These are phyloP conservation scores for Mucor saturninus DNA, from an alignment of 371 early-diverging fungal genomes.

Conservation along the genomic window DNA sequence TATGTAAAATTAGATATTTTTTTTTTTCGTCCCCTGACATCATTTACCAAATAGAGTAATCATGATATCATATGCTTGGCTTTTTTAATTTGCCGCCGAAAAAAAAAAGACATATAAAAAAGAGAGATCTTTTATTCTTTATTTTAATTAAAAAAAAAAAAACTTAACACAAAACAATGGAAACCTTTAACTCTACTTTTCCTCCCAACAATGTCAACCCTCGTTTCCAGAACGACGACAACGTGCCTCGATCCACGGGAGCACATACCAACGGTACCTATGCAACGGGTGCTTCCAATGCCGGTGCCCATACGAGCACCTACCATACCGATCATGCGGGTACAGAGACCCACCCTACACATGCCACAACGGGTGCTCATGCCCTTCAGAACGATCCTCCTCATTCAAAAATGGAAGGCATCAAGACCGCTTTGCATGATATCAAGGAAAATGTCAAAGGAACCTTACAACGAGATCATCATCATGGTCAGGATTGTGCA, in stretches of 20 bases:
- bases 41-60: neutral
- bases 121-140: neutral
- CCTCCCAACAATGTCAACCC: neutral
- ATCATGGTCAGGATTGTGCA: conserved; percentile 24
- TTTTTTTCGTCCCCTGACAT: no score
- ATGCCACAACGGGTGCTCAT: neutral
- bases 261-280: neutral
- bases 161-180: neutral
- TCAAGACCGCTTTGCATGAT: conserved; percentile 22
- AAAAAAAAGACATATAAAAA: neutral
- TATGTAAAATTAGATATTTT: no score
- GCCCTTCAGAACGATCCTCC: neutral
- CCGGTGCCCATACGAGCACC: neutral
- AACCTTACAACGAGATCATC: conserved; percentile 30
- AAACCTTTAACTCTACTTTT: neutral
- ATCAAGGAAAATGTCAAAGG: conserved; percentile 33
- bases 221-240: neutral
- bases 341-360: neutral
- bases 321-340: neutral
- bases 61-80: neutral
- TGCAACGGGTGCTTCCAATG: neutral
- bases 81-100: neutral
- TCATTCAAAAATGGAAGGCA: neutral
- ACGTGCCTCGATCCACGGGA: no score
- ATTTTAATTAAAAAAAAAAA: neutral